Conservation (phyloP, 2,329 filamentous ascomycete genomes). For the Aspergillus quadricinctus region DNA sequence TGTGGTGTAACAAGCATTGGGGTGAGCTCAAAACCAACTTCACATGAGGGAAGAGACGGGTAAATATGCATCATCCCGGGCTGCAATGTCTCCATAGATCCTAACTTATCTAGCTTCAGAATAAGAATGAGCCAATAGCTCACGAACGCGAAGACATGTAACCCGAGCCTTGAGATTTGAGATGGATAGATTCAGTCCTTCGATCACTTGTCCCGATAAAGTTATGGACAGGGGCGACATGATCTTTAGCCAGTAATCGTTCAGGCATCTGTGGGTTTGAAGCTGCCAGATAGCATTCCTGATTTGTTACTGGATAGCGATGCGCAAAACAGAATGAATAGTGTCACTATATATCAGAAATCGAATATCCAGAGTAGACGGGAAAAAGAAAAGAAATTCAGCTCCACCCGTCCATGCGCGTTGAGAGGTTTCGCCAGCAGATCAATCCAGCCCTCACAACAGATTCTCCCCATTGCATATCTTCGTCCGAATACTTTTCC, state of each 20-base stretch:
- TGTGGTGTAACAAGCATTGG: conserved; percentile 1
- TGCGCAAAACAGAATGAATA: background rate
- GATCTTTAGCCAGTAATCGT: background rate
- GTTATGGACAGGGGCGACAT: conserved; percentile 8
- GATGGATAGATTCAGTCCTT: conserved; percentile 11
- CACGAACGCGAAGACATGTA: conserved; percentile 4
- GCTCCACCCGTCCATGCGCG: background rate
- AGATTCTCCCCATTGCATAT: background rate
- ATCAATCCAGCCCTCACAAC: background rate
- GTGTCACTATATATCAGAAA: background rate
- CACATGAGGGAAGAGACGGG: conserved; percentile 4
- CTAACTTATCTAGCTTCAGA: conserved; percentile 11
- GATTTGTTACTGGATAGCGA: background rate
- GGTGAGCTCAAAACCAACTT: conserved; percentile 3
- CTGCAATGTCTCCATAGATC: conserved; percentile 4
- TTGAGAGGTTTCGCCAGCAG: background rate
- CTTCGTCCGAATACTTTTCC: background rate
- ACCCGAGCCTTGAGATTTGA: conserved; percentile 9
- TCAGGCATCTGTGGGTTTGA: background rate
- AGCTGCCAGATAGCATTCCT: background rate
- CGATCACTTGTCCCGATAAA: conserved; percentile 9
- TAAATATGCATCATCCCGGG: conserved; percentile 7
- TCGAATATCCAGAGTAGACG: background rate
- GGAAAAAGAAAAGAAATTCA: background rate
- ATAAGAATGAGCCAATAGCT: conserved; percentile 1